Base-by-base conservation (phyloP, 2,329 filamentous ascomycete species). In the Fusarium subglutinans region DNA sequence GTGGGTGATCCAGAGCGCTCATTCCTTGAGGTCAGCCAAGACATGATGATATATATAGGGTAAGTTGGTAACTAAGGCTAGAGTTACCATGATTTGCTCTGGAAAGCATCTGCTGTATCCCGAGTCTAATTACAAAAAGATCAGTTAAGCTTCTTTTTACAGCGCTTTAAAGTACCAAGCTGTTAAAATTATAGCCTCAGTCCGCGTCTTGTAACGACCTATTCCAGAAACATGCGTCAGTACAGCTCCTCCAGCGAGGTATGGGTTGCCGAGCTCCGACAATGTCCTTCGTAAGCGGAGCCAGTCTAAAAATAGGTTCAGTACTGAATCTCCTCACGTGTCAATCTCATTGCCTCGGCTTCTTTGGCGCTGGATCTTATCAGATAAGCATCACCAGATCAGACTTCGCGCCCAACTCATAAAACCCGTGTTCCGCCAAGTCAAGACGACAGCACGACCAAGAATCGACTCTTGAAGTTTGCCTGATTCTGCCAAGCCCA, bases 71-170 rank as follows among this genome's bases (percentile, higher is more conserved):
- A 5, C 2, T 17, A 8, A 7, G 22, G 15, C 13, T 3, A 28
- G 45, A 48, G 9, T 11, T 3, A 22, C 6, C 5, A 7, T 7
- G 12, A 10, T 22, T 11, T 28, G 18, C 20, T 17, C 6, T 6
- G 11, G 9, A 48, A 7, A 22, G 13, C 6, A 15, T 28, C 4
- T 22, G 0, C 15, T 22, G 5, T 22, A 17, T 11, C 8, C 9
- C 0, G 0, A 22, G 3, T 22, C 26, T 12, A 0, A 28, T 28
- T 26, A 0, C 7, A 28, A 22, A 48, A 15, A 8, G 13, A 8
- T 28, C 2, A 11, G 8, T 15, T 3, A 0, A 10, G 6, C 15
- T 2, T 35, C 1, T 8, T 35, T 17, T 8, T 20, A 20, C 8
- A 20, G 12, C 12, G 8, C 5, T 45, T 20, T 7, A 10, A 13